Percentiles rank a stretch among this genome's conserved stretches.
phyloP scores from a whole-genome alignment of 2,329 filamentous ascomycete species.

The Pseudogymnoascus sp. region DNA sequence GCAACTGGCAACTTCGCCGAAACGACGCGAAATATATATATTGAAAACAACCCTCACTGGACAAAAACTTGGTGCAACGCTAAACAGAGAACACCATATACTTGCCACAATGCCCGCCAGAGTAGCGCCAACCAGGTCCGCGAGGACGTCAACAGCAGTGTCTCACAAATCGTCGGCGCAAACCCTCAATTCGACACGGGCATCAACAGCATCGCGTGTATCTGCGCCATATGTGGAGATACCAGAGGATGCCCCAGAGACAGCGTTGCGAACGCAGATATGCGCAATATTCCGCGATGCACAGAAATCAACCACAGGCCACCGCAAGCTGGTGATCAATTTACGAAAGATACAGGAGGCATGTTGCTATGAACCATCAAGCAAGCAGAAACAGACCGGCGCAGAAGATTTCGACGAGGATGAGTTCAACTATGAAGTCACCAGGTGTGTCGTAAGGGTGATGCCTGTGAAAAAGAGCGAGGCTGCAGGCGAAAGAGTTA shows the following conservation, averaged over 20 bases:
- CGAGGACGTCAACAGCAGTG: slow-evolving; percentile 31
- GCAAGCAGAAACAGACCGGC: slow-evolving; percentile 45
- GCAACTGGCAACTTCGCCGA: background rate
- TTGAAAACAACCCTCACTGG: background rate
- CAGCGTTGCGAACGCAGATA: slow-evolving; percentile 65
- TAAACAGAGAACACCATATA: background rate
- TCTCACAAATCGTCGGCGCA: slow-evolving; percentile 37
- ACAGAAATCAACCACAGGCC: slow-evolving; percentile 81
- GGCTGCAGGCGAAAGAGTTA: slow-evolving; percentile 73
- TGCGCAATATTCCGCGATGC: slow-evolving; percentile 71
- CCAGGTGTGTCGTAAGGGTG: slow-evolving; percentile 72
- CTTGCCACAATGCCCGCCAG: slow-evolving; percentile 38
- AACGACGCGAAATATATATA: background rate
- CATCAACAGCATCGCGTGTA: slow-evolving; percentile 36
- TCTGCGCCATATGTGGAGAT: slow-evolving; percentile 38
- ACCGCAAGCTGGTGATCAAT: slow-evolving; percentile 81
- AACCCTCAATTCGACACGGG: slow-evolving; percentile 32
- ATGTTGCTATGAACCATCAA: slow-evolving; percentile 61
- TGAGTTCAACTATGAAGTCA: slow-evolving; percentile 82
- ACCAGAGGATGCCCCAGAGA: slow-evolving; percentile 67
- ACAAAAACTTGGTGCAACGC: background rate
- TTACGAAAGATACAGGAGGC: slow-evolving; percentile 86
- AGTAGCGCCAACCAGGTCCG: slow-evolving; percentile 35
- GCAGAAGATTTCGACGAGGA: slow-evolving; percentile 70
- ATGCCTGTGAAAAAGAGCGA: slow-evolving; percentile 91